These are phyloP conservation scores for Xylariomycetidae sp. DNA, from an alignment of 2,329 filamentous ascomycete genomes.

Conservation along the genomic window DNA sequence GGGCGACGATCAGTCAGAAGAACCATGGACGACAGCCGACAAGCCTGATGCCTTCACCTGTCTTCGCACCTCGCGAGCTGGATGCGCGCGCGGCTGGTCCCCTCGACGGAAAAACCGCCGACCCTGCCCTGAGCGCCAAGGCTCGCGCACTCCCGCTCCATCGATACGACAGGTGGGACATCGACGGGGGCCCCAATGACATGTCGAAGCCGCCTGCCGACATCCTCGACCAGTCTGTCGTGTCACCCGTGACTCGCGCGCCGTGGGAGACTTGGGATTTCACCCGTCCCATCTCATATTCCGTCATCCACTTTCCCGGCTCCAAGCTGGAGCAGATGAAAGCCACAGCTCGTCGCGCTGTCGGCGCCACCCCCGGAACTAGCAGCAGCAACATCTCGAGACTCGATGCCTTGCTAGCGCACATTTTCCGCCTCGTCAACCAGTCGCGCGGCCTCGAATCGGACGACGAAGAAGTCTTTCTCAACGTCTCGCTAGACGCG, in stretches of 20 bases:
- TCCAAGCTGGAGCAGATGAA: slow-evolving; percentile 32
- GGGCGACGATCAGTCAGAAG: slow-evolving; percentile 27
- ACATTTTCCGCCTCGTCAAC: slow-evolving; percentile 41
- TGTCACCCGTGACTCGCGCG: slow-evolving; percentile 28
- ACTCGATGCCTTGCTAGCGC: slow-evolving; percentile 41
- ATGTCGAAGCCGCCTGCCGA: slow-evolving; percentile 22
- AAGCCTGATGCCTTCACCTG: slow-evolving; percentile 9
- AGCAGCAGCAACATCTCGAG: slow-evolving; percentile 28
- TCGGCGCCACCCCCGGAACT: slow-evolving; percentile 9
- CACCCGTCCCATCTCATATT: slow-evolving; percentile 24
- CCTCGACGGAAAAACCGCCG: slow-evolving; percentile 14
- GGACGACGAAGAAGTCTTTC: slow-evolving; percentile 27
- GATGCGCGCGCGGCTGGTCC: slow-evolving; percentile 28
- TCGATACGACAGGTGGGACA: slow-evolving; percentile 43
- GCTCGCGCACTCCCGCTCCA: slow-evolving; percentile 38
- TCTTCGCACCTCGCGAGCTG: slow-evolving; percentile 37
- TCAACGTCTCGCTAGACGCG: slow-evolving; percentile 37
- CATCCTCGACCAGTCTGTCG: slow-evolving; percentile 9
- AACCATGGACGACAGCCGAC: neutral
- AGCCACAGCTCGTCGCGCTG: slow-evolving; percentile 9
- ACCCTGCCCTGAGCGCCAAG: slow-evolving; percentile 18
- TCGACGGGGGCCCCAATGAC: slow-evolving; percentile 17
- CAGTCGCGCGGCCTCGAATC: slow-evolving; percentile 30
- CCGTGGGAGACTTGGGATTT: slow-evolving; percentile 40
- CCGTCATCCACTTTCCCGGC: slow-evolving; percentile 33